phyloP scores from a whole-genome alignment of 2,329 filamentous ascomycete species.

The Tolypocladium ophioglossoides region DNA sequence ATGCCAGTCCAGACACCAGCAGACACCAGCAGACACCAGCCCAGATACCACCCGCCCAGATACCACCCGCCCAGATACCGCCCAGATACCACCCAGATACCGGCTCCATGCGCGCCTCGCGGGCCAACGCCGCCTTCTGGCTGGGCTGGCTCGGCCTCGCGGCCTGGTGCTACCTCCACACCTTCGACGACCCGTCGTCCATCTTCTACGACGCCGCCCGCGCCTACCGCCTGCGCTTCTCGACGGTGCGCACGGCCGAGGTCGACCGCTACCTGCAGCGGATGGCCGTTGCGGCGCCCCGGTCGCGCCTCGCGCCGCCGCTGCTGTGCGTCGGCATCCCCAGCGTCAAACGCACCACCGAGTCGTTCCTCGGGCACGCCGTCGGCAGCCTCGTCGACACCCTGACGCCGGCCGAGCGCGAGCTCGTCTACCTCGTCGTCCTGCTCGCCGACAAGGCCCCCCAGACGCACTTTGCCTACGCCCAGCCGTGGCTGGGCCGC shows the following conservation, averaged over 20 bases:
- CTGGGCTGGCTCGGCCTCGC: conserved; percentile 16
- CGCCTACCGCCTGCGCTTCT: conserved; percentile 18
- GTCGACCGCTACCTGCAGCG: conserved; percentile 14
- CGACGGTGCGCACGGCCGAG: conserved; percentile 13
- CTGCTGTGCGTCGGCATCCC: conserved; percentile 23
- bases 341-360: conserved; percentile 19
- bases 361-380: conserved; percentile 17
- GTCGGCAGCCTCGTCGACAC: conserved; percentile 20
- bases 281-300: neutral
- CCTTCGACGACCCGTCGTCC: conserved; percentile 23
- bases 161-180: conserved; percentile 17
- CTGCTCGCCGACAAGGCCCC: conserved; percentile 24
- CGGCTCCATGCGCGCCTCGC: conserved; percentile 12
- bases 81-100: too few relatives aligned
- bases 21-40: too few relatives aligned
- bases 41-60: too few relatives aligned
- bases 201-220: conserved; percentile 18
- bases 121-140: conserved; percentile 21
- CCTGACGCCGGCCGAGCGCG: conserved; percentile 18
- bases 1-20: too few relatives aligned
- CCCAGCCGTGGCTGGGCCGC: conserved; percentile 17
- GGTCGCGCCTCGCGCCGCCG: neutral
- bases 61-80: too few relatives aligned
- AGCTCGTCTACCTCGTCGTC: conserved; percentile 20
- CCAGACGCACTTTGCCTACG: conserved; percentile 18